These are phyloP conservation scores for Exophiala calicioides DNA, from an alignment of 2,329 filamentous ascomycete genomes.

Conservation along the genomic window DNA sequence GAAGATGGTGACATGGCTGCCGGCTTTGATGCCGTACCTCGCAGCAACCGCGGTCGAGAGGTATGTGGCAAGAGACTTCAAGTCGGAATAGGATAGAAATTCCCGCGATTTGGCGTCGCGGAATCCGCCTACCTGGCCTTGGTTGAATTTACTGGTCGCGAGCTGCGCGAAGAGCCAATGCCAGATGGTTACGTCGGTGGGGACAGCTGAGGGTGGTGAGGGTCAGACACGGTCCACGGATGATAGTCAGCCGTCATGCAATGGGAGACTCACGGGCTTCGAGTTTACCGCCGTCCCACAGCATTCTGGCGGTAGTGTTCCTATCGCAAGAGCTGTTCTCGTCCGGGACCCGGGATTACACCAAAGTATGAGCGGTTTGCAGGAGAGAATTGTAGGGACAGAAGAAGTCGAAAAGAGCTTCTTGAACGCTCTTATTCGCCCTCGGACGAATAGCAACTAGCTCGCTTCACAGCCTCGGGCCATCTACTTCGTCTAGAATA, in stretches of 20 bases:
- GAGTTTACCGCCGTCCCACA: constrained; percentile 6
- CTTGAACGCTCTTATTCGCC: too few species aligned
- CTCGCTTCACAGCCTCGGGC: too few species aligned
- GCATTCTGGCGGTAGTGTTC: constrained; percentile 4
- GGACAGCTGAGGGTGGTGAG: constrained; percentile 42
- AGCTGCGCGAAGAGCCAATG: constrained; percentile 61
- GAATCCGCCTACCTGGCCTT: constrained; percentile 50
- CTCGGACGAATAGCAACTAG: too few species aligned
- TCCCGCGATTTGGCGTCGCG: constrained; percentile 61
- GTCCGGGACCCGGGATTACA: too few species aligned
- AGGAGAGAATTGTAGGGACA: too few species aligned
- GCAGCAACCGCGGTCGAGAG: constrained; percentile 61
- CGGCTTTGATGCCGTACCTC: constrained; percentile 54
- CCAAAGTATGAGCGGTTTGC: too few species aligned
- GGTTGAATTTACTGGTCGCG: constrained; percentile 43
- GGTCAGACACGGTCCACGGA: neutral
- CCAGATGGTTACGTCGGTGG: constrained; percentile 57
- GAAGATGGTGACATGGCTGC: constrained; percentile 61
- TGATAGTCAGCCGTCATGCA: neutral
- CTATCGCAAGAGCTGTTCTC: too few species aligned
- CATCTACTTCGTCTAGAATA: too few species aligned
- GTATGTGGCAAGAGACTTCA: constrained; percentile 58
- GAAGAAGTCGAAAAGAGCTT: too few species aligned
- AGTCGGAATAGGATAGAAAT: constrained; percentile 56
- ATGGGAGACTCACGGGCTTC: constrained; percentile 5